Evolutionary conservation across 805 yeast species (phyloP), one percentile per base, ranked within the genome.

Genomic region (Pichia nanzhaoensis): DNA sequence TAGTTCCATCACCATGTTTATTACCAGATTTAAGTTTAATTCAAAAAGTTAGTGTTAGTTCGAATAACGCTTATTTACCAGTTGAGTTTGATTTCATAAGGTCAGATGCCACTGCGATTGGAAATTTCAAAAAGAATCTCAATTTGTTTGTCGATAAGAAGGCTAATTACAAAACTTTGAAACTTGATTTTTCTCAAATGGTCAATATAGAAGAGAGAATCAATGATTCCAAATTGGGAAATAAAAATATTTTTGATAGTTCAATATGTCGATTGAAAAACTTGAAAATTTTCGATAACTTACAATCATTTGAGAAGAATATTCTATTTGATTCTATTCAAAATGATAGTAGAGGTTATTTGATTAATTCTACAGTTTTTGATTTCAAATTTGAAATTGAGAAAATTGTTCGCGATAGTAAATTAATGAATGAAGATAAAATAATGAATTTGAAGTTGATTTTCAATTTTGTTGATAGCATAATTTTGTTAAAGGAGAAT

Each of bases 1-100:
- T 58, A 2, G 42, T 70, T 5, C 45, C 57, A 7, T 67, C 93
- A 0, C 97, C 97, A 0, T 77, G 84, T 50, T 63, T 87, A 37
- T 57, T 89, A 35, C 93, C 95, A 0, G 73, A 74, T 27, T 55
- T 83, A 24, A 66, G 69, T 13, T 63, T 64, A 0, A 78, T 88
- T 8, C 46, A 55, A 8, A 63, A 64, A 6, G 70, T 88, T 2
- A 65, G 67, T 35, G 73, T 82, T 0, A 42, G 37, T 18, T 32
- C 44, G 6, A 42, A 50, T 10, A 60, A 69, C 2, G 74, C 73
- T 12, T 78, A 77, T 56, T 81, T 78, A 53, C 75, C 77, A 3
- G 72, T 78, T n/a, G 53, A 50, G 13, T 46, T 61, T 14, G 54
- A 59, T 48, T 48, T 60, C 27, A 49, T 55, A n/a, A 64, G 75